Percentiles rank a stretch among this genome's conserved stretches.
Conservation (phyloP, 2,329 filamentous ascomycete species). For the Achaetomium macrosporum region DNA sequence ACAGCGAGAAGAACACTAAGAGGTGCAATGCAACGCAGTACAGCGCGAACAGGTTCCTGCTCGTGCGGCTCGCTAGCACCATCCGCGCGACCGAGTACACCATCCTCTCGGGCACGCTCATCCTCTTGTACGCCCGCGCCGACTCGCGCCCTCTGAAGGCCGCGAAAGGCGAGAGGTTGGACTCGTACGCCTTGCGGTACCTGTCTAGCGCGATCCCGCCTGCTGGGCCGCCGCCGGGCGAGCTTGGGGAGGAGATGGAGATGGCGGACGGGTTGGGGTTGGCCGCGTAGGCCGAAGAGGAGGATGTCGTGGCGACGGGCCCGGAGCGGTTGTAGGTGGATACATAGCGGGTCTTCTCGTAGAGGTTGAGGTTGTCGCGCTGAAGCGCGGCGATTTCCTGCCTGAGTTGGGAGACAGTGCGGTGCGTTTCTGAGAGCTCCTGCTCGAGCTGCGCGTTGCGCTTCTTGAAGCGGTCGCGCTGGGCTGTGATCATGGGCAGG, state of each 20-base stretch:
- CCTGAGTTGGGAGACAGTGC: conserved; percentile 74
- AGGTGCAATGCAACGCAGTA: conserved; percentile 89
- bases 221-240: conserved; percentile 46
- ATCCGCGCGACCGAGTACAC: conserved; percentile 88
- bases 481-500: conserved; percentile 95
- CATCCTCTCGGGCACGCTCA: conserved; percentile 84
- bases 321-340: conserved; percentile 80
- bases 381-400: conserved; percentile 89
- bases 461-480: conserved; percentile 97
- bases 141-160: conserved; percentile 93
- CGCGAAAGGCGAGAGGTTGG: conserved; percentile 90
- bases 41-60: conserved; percentile 85
- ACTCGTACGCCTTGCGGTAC: conserved; percentile 89
- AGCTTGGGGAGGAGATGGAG: conserved; percentile 51
- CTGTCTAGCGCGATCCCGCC: conserved; percentile 69
- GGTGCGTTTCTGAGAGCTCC: conserved; percentile 79
- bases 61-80: conserved; percentile 82
- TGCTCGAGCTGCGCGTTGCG: conserved; percentile 86
- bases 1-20: conserved; percentile 79
- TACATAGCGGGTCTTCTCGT: conserved; percentile 96
- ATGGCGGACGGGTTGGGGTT: conserved; percentile 74
- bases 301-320: conserved; percentile 46
- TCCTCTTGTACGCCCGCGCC: conserved; percentile 81
- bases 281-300: conserved; percentile 57
- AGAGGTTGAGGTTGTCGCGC: conserved; percentile 91